Conservation (phyloP, 1,139 yeast species). For the Saccharomyces hybrid region DNA sequence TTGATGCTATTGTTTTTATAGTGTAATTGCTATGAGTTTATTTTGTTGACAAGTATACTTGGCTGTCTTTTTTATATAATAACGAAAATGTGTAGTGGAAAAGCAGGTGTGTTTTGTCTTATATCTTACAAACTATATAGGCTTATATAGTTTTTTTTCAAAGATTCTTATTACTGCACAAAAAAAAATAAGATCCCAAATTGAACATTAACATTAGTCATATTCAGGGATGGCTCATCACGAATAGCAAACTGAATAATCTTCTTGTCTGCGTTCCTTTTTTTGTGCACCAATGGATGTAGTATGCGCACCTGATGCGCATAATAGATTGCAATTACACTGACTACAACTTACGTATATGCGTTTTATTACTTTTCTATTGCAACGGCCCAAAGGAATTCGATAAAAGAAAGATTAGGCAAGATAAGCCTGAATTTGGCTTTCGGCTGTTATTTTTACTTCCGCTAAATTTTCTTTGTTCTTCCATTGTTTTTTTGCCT, state of each 20-base stretch:
- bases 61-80: background rate
- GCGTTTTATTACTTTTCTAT: background rate
- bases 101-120: background rate
- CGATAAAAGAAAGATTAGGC: background rate
- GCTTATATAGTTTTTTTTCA: background rate
- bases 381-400: background rate
- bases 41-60: background rate
- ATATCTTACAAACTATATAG: background rate
- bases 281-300: background rate
- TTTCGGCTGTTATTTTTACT: background rate
- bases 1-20: slow-evolving; percentile 1
- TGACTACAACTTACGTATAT: background rate
- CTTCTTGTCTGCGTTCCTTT: background rate
- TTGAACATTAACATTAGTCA: background rate
- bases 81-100: background rate
- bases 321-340: background rate
- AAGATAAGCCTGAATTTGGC: background rate
- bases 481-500: background rate
- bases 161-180: background rate
- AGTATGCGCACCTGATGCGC: background rate
- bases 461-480: background rate
- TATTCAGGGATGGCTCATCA: background rate
- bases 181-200: background rate
- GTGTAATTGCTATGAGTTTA: background rate
- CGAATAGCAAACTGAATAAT: background rate